Evolutionary conservation across 495 filamentous ascomycete genomes (phyloP).

Genomic region (Neurospora tetraspora): DNA sequence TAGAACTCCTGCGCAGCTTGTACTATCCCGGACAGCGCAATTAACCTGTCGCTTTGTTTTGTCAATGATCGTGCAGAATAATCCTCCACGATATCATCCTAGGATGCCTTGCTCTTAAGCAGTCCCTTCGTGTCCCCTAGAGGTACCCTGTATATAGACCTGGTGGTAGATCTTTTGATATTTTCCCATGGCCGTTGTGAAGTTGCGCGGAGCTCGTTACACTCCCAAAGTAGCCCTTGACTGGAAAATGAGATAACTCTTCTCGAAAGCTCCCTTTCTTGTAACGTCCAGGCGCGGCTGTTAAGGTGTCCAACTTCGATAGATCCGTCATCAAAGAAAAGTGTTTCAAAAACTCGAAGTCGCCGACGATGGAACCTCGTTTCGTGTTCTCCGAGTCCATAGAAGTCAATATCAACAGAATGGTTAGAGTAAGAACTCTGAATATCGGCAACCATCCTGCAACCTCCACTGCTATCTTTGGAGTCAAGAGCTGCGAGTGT

Average conservation of each 20-base stretch:
- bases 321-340: not conserved
- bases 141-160: no score
- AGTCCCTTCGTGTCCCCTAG: not conserved
- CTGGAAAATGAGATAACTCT: not conserved
- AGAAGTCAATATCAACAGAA: no score
- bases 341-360: no score
- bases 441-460: no score
- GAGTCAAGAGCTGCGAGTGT: no score
- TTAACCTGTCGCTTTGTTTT: not conserved
- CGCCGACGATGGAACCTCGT: no score
- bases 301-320: not conserved
- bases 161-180: not conserved
- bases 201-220: not conserved
- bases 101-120: not conserved
- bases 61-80: not conserved
- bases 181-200: not conserved
- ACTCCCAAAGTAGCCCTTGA: not conserved
- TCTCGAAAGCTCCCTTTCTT: not conserved
- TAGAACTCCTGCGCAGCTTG: not conserved
- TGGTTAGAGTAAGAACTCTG: no score
- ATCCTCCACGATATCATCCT: not conserved
- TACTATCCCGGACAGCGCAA: not conserved
- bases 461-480: no score
- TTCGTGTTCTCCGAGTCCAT: no score
- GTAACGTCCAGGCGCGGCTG: not conserved